Evolutionary conservation across 768 basidiomycete genomes (phyloP).

Genomic region (Pleurotus tuoliensis): DNA sequence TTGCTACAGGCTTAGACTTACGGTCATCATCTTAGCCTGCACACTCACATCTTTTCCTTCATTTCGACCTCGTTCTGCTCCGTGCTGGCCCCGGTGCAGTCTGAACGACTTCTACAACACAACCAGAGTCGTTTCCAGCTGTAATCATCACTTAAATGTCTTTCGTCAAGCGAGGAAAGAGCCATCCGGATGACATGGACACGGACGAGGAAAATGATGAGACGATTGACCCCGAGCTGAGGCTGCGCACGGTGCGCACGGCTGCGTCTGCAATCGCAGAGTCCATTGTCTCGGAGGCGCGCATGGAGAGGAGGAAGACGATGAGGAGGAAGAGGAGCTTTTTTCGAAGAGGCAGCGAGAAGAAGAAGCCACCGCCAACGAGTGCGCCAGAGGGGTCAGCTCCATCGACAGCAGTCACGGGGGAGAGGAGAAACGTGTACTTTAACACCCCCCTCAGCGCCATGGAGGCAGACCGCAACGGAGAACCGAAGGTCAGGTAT

Average conservation of each 20-base stretch:
- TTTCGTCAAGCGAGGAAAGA: constrained; percentile 39
- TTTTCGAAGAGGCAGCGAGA: constrained; percentile 47
- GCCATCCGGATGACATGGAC: constrained; percentile 34
- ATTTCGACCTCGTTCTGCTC: constrained; percentile 8
- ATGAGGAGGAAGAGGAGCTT: constrained; percentile 52
- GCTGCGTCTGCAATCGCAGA: constrained; percentile 89
- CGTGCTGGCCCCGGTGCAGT: constrained; percentile 15
- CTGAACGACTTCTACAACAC: background rate
- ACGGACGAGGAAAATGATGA: constrained; percentile 63
- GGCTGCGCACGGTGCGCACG: constrained; percentile 88
- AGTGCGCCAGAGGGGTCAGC: constrained; percentile 22
- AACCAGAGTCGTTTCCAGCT: background rate
- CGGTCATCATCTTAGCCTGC: no score
- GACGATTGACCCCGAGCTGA: constrained; percentile 77
- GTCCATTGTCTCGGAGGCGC: constrained; percentile 74
- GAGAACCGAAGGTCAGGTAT: constrained; percentile 80
- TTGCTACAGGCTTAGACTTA: no score
- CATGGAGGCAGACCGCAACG: constrained; percentile 60
- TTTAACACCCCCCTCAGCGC: constrained; percentile 69
- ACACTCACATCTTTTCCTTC: constrained; percentile 3
- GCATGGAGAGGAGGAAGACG: constrained; percentile 56
- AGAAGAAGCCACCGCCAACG: constrained; percentile 31
- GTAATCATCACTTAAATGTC: constrained; percentile 18
- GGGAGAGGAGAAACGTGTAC: constrained; percentile 70
- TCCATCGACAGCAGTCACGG: constrained; percentile 38